phyloP scores from a whole-genome alignment of 495 filamentous ascomycete genomes.

The Geopyxis carbonaria region DNA sequence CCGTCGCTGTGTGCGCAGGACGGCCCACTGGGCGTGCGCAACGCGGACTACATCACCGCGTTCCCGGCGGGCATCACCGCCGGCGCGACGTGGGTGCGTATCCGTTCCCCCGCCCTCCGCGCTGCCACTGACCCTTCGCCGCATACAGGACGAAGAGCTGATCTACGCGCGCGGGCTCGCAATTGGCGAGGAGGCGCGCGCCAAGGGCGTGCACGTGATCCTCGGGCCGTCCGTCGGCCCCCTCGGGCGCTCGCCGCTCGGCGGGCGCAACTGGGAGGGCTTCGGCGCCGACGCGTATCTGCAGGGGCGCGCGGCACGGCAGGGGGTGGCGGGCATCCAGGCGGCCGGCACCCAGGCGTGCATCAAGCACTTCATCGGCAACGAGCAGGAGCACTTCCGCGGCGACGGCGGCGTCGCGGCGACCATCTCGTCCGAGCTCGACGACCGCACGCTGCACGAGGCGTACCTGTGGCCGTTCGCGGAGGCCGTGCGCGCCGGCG shows the following conservation, averaged over 20 bases:
- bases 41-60: conserved; percentile 36
- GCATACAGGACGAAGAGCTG: conserved; percentile 37
- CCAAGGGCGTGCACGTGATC: conserved; percentile 56
- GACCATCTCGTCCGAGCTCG: conserved; percentile 30
- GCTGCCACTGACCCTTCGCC: too few relatives aligned
- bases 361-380: conserved; percentile 55
- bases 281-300: conserved; percentile 59
- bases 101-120: too few relatives aligned
- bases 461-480: conserved; percentile 70
- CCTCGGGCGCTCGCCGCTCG: conserved; percentile 47
- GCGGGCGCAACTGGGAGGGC: conserved; percentile 60
- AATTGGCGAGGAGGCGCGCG: conserved; percentile 50
- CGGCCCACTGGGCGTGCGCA: conserved; percentile 31
- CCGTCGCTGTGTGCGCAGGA: conserved; percentile 42
- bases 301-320: conserved; percentile 43
- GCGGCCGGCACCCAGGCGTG: conserved; percentile 56
- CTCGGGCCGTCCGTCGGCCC: conserved; percentile 59
- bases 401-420: conserved; percentile 8
- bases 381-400: conserved; percentile 47
- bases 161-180: conserved; percentile 52
- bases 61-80: conserved; percentile 40
- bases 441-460: conserved; percentile 62
- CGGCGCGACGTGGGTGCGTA: conserved; percentile 38
- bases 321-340: conserved; percentile 55
- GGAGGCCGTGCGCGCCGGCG: conserved; percentile 49